Percentiles rank a stretch among this genome's conserved stretches.
phyloP scores from a whole-genome alignment of 257 asterid genomes.

The Euphrasia confusa region DNA sequence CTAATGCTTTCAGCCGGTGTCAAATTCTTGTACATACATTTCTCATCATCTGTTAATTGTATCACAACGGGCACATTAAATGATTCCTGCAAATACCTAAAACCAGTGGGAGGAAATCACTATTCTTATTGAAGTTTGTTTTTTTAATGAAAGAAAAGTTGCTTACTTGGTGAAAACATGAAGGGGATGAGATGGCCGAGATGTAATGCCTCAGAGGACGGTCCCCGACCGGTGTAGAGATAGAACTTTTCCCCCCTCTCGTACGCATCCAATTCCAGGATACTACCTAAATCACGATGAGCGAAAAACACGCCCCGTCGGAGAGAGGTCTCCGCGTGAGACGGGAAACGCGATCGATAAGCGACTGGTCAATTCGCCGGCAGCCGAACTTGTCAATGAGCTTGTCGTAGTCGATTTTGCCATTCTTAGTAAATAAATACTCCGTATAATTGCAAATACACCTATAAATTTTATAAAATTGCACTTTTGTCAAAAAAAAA shows the following conservation, averaged over 20 bases:
- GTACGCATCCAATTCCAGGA: conserved; percentile 70
- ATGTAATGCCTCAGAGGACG: conserved; percentile 95
- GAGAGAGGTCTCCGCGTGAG: conserved; percentile 73
- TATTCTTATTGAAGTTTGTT: too few relatives aligned
- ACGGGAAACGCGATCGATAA: conserved; percentile 64
- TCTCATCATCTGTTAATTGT: conserved; percentile 95
- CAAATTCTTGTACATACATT: conserved; percentile 91
- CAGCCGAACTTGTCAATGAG: conserved; percentile 87
- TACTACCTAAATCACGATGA: conserved; percentile 70
- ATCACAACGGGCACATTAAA: conserved; percentile 94
- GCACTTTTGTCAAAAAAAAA: too few relatives aligned
- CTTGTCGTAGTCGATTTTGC: conserved; percentile 87
- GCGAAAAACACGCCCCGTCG: conserved; percentile 97
- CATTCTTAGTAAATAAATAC: too few relatives aligned
- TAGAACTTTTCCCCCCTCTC: conserved; percentile 85
- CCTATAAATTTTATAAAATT: too few relatives aligned
- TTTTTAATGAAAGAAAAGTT: too few relatives aligned
- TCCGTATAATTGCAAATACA: too few relatives aligned
- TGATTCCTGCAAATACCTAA: conserved; percentile 88
- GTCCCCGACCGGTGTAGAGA: conserved; percentile 92
- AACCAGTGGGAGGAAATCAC: too few relatives aligned
- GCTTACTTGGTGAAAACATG: conserved; percentile 95
- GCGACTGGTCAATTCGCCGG: conserved; percentile 63
- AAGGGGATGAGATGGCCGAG: conserved; percentile 94
- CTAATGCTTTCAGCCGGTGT: conserved; percentile 85